phyloP scores from a whole-genome alignment of 371 early-diverging fungal species.

The Apophysomyces ossiformis region DNA sequence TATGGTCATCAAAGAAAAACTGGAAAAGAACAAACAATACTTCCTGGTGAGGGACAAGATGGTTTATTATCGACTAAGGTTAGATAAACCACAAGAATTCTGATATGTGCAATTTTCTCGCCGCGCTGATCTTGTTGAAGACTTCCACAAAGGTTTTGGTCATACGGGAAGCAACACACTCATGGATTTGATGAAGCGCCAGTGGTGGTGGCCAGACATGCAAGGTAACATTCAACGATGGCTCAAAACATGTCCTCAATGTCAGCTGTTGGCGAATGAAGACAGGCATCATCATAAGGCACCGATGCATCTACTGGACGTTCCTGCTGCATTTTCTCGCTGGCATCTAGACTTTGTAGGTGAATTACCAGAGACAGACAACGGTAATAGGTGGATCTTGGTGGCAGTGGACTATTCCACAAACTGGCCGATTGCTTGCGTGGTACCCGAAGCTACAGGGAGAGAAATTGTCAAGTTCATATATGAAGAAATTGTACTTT shows the following conservation, averaged over 20 bases:
- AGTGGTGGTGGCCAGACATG: constrained; percentile 41
- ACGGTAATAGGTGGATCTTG: constrained; percentile 27
- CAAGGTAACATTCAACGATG: constrained; percentile 15
- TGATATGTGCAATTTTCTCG: background rate
- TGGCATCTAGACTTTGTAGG: constrained; percentile 40
- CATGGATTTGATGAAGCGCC: constrained; percentile 18
- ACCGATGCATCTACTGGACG: constrained; percentile 10
- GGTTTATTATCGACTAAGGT: background rate
- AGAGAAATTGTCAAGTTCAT: constrained; percentile 38
- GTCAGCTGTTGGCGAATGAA: constrained; percentile 19
- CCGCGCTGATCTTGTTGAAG: constrained; percentile 18
- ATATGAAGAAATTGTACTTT: constrained; percentile 32
- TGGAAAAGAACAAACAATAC: background rate
- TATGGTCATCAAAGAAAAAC: background rate
- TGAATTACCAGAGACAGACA: constrained; percentile 23
- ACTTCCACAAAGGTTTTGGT: constrained; percentile 27
- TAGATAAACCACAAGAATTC: background rate
- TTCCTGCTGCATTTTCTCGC: constrained; percentile 22
- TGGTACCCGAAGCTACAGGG: constrained; percentile 34
- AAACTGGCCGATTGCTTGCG: constrained; percentile 40
- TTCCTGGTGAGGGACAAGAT: constrained; percentile 1
- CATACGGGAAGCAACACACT: constrained; percentile 21
- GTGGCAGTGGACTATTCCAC: constrained; percentile 47
- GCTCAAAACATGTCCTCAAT: constrained; percentile 24
- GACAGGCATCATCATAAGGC: constrained; percentile 22